These are phyloP conservation scores for Blastobotrys mokoenaii DNA, from an alignment of 805 yeast species.

Conservation along the genomic window DNA sequence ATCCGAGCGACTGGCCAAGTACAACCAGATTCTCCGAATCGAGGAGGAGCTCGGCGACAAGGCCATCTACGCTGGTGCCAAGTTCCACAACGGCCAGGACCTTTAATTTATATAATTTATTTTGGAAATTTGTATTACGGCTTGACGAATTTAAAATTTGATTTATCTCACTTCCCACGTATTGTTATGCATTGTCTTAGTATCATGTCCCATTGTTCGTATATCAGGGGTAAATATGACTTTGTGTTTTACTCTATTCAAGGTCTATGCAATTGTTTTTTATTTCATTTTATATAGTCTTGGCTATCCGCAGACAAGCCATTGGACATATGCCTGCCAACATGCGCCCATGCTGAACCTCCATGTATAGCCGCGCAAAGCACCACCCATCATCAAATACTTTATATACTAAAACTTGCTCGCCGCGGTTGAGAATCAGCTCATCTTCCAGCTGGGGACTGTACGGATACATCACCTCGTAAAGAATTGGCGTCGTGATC, in stretches of 20 bases:
- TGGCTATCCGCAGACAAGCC: conserved; percentile 7
- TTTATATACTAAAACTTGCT: conserved; percentile 64
- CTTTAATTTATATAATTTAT: conserved; percentile 19
- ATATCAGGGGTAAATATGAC: no score
- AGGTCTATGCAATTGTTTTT: no score
- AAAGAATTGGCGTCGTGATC: background rate
- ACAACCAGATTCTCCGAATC: conserved; percentile 96
- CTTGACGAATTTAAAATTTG: background rate
- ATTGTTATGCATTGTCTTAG: no score
- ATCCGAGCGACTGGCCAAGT: conserved; percentile 98
- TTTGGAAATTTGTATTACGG: background rate
- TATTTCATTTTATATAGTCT: no score
- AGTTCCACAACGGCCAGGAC: conserved; percentile 57
- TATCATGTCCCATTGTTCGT: no score
- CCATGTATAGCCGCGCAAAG: conserved; percentile 39
- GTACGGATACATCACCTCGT: conserved; percentile 31
- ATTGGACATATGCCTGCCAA: conserved; percentile 15
- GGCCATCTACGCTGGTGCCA: conserved; percentile 90
- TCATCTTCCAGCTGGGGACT: conserved; percentile 80
- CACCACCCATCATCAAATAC: conserved; percentile 95
- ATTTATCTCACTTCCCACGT: background rate
- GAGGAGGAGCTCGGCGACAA: conserved; percentile 98
- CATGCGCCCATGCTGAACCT: conserved; percentile 1
- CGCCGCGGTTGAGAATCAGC: conserved; percentile 56
- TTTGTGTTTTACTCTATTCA: no score